A percentile compares a stretch with the other conserved stretches of the same genome.
Conservation (phyloP, 208 protist genomes). For the Endotrypanum monterogeii region DNA sequence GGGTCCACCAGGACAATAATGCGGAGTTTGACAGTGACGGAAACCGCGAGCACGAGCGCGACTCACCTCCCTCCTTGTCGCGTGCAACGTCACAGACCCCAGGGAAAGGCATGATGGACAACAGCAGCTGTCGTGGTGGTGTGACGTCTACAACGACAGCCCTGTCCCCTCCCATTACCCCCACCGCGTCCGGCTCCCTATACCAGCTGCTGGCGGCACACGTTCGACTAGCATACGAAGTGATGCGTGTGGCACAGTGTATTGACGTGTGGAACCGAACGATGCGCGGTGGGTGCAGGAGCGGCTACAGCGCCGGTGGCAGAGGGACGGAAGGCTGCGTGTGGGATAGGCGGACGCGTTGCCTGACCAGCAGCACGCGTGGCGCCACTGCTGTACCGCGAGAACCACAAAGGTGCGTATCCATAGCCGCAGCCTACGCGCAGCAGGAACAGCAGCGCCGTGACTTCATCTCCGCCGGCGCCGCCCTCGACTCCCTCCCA, state of each 20-base stretch:
- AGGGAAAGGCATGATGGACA: not conserved
- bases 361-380: not conserved
- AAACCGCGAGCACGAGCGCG: not conserved
- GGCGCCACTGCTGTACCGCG: not conserved
- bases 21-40: not conserved
- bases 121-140: not conserved
- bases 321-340: not conserved
- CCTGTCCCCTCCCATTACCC: not conserved
- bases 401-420: not conserved
- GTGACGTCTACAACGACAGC: not conserved
- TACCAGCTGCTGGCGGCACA: slow-evolving; percentile 33
- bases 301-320: not conserved
- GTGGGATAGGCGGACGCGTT: not conserved
- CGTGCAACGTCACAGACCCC: not conserved
- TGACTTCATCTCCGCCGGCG: slow-evolving; percentile 5
- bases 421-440: not conserved
- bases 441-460: slow-evolving; percentile 14
- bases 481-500: slow-evolving; percentile 24
- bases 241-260: slow-evolving; percentile 39
- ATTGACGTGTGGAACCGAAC: slow-evolving; percentile 38
- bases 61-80: not conserved
- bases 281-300: not conserved
- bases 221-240: slow-evolving; percentile 35
- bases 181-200: slow-evolving; percentile 4
- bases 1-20: not conserved